These are phyloP conservation scores for Mortierella sp. DNA, from an alignment of 371 early-diverging fungal genomes.

Conservation along the genomic window DNA sequence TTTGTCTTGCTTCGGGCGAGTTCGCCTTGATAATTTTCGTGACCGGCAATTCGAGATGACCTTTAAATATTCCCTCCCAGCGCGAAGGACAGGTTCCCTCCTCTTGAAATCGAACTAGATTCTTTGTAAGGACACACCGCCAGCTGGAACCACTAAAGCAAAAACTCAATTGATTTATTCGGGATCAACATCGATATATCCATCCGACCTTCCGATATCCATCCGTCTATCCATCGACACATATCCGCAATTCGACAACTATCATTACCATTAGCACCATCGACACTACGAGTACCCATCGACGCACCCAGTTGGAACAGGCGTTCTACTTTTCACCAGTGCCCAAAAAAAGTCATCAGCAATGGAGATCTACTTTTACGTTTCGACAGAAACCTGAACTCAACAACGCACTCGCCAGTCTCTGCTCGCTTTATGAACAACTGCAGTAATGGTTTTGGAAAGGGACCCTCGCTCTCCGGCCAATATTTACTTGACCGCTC, in stretches of 20 bases:
- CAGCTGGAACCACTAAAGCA: neutral
- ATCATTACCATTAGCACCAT: neutral
- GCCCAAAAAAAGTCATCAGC: slow-evolving; percentile 6
- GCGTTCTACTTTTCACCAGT: neutral
- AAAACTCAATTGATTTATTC: neutral
- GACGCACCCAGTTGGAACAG: neutral
- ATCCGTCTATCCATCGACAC: slow-evolving; percentile 8
- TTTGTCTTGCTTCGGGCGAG: slow-evolving; percentile 5
- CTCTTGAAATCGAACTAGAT: slow-evolving; percentile 49
- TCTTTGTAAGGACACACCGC: slow-evolving; percentile 39
- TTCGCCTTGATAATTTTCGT: neutral
- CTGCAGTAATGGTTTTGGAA: no score
- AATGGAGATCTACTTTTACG: slow-evolving; percentile 1
- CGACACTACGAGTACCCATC: neutral
- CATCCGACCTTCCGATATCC: slow-evolving; percentile 13
- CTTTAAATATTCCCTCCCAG: slow-evolving; percentile 14
- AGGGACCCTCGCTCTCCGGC: no score
- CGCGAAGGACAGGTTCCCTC: slow-evolving; percentile 25
- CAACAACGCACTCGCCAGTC: neutral
- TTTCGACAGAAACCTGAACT: neutral
- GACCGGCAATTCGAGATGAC: neutral
- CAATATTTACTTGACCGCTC: neutral
- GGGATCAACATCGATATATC: neutral
- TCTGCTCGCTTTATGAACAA: no score
- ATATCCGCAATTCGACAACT: neutral